Base-by-base conservation (phyloP, 352 stramenopile species). In the Globisporangium nunn region DNA sequence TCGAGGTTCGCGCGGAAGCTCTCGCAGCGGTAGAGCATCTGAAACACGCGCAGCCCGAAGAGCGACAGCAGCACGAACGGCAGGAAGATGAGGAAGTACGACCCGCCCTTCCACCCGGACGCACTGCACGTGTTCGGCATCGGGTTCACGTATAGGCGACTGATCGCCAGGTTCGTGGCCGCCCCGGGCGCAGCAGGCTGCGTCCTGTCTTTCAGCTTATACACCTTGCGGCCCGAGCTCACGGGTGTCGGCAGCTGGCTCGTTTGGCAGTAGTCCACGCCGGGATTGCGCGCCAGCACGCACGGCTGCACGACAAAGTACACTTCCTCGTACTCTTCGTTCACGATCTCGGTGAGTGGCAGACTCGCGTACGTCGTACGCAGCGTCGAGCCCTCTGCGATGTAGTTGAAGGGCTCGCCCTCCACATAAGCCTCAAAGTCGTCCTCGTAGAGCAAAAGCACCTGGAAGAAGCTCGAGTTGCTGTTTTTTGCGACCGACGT, bases 221-320 rank as follows among this genome's bases (percentile, higher is more conserved):
- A 86, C 0, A 88, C 60, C 35, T 78, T 82, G 33, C 74, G 56
- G 0, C 59, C 70, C 17, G 63, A 76, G 50, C 64, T 44, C 23
- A 88, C 63, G n/a, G 55, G 63, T 8, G 65, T 72, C 0, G 78
- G 78, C 3, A 88, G 35, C 23, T 69, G 66, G 0, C 11, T 30
- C 6, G 53, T 68, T 18, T 76, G 58, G 41, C 72, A 83, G 43
- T 72, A 80, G 43, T 84, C 65, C 28, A 41, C 62, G 11, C 47
- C 57, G 6, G 65, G 67, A 29, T 78, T 75, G 5, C 67, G 51
- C 28, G 64, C 55, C 0, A 86, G 52, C 6, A 61, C 47, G 37
- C 78, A 88, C 0, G 73, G 75, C 46, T 88, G 78, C 17, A 88
- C 54, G 5, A 88, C 70, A 37, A 88, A 71, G 55, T 78, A 88